phyloP scores from a whole-genome alignment of 805 yeast genomes.

The Starmerella scarabaei region DNA sequence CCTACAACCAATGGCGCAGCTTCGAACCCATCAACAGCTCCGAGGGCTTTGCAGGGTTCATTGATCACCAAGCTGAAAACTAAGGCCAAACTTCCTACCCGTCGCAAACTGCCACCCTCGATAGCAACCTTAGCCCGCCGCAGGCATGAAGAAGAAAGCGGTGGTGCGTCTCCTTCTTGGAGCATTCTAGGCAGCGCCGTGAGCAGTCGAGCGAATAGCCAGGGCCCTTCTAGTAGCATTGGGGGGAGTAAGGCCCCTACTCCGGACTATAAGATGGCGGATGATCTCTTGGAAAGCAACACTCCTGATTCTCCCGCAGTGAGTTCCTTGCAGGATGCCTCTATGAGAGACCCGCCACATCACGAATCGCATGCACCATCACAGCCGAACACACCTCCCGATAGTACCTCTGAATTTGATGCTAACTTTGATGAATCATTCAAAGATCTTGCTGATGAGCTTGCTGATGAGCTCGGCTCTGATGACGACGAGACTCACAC shows the following conservation, averaged over 20 bases:
- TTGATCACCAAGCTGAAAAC: slow-evolving; percentile 3
- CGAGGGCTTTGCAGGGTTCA: not conserved
- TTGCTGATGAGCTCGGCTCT: slow-evolving; percentile 25
- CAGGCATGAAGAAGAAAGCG: not conserved
- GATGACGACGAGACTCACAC: slow-evolving; percentile 7
- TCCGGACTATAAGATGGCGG: not conserved
- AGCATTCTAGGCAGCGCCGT: no score
- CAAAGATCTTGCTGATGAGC: slow-evolving; percentile 23
- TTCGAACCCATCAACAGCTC: not conserved
- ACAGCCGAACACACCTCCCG: not conserved
- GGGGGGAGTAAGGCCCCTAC: not conserved
- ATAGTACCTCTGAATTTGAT: not conserved
- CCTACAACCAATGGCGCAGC: not conserved
- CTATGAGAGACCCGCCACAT: no score
- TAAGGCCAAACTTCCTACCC: slow-evolving; percentile 9
- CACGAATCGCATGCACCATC: no score
- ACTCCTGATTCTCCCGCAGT: not conserved
- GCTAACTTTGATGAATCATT: slow-evolving; percentile 22
- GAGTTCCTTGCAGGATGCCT: no score
- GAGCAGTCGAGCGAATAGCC: not conserved
- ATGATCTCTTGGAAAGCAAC: no score
- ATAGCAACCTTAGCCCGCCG: not conserved
- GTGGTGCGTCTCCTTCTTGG: not conserved
- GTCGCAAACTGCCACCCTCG: slow-evolving; percentile 1
- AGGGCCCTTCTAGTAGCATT: not conserved